Conservation (phyloP, 2,329 filamentous ascomycete genomes). For the Aureobasidium sp. region DNA sequence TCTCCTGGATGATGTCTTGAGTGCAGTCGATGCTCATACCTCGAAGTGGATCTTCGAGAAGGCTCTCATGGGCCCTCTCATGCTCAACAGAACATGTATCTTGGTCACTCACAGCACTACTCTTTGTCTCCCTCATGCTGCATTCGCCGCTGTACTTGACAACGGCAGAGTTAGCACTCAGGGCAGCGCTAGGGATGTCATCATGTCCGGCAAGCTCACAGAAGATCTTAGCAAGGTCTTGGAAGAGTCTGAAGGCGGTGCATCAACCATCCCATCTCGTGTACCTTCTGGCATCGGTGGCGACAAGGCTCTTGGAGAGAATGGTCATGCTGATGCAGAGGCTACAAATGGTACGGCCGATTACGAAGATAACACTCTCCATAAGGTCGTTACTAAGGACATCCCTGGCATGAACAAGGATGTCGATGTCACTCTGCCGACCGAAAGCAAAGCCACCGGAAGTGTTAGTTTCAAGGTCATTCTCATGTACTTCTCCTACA, state of each 20-base stretch:
- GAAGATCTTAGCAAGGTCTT: slow-evolving; percentile 66
- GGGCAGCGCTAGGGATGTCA: slow-evolving; percentile 70
- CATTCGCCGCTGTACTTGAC: slow-evolving; percentile 76
- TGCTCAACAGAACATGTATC: slow-evolving; percentile 84
- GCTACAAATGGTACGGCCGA: slow-evolving; percentile 26
- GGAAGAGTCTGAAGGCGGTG: slow-evolving; percentile 55
- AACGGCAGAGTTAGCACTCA: slow-evolving; percentile 75
- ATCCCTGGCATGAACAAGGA: slow-evolving; percentile 31
- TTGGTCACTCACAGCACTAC: slow-evolving; percentile 91
- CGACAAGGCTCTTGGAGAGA: slow-evolving; percentile 35
- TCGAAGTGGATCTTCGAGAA: slow-evolving; percentile 97
- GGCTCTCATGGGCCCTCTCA: slow-evolving; percentile 81
- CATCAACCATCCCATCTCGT: slow-evolving; percentile 69
- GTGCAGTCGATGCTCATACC: slow-evolving; percentile 94
- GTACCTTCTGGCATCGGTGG: slow-evolving; percentile 67
- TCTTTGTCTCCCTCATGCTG: slow-evolving; percentile 73
- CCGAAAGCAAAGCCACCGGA: slow-evolving; percentile 75
- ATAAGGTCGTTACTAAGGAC: slow-evolving; percentile 37
- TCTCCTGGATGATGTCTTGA: slow-evolving; percentile 88
- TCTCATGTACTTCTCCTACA: slow-evolving; percentile 73
- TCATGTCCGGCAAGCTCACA: slow-evolving; percentile 79
- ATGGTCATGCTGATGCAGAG: slow-evolving; percentile 43
- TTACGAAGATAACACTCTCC: slow-evolving; percentile 37
- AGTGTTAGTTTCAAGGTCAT: slow-evolving; percentile 85
- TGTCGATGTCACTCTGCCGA: slow-evolving; percentile 28